A percentile compares a stretch with the other conserved stretches of the same genome.
Evolutionary conservation across 140 eudicot species (phyloP).

Genomic region (Flaveria floridana): DNA sequence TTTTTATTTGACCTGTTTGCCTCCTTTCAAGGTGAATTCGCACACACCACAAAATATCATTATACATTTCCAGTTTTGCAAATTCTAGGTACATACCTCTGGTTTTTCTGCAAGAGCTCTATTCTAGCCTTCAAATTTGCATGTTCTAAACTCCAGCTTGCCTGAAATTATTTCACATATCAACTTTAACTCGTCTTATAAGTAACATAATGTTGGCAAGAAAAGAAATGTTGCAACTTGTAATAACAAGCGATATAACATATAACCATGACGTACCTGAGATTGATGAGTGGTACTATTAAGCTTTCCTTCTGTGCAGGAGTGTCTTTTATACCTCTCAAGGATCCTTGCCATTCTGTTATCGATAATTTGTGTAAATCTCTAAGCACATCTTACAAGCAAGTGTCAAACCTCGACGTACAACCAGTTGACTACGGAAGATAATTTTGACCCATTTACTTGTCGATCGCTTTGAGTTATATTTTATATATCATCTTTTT

Average conservation of each 20-base stretch:
- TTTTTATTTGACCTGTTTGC: neutral
- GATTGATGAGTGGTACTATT: slow-evolving; percentile 39
- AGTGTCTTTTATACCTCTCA: slow-evolving; percentile 67
- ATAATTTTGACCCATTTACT: slow-evolving; percentile 1
- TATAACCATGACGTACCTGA: slow-evolving; percentile 32
- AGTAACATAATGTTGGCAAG: neutral
- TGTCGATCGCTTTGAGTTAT: neutral
- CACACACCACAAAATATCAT: neutral
- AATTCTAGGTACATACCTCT: slow-evolving; percentile 33
- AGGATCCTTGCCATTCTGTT: slow-evolving; percentile 41
- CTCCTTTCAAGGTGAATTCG: neutral
- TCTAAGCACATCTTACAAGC: neutral
- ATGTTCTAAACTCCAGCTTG: slow-evolving; percentile 54
- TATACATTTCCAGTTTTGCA: neutral
- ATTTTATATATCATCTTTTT: neutral
- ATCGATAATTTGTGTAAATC: neutral
- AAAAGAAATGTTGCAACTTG: neutral
- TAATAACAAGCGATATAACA: slow-evolving; percentile 15
- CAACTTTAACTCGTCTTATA: neutral
- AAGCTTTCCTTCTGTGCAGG: slow-evolving; percentile 47
- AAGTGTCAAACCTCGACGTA: neutral
- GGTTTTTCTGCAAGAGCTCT: slow-evolving; percentile 54
- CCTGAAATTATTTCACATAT: slow-evolving; percentile 30
- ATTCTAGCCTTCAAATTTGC: slow-evolving; percentile 60
- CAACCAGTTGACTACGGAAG: neutral